Base-by-base conservation (phyloP, 2,329 filamentous ascomycete species). In the Sclerotinia sclerotiorum region DNA sequence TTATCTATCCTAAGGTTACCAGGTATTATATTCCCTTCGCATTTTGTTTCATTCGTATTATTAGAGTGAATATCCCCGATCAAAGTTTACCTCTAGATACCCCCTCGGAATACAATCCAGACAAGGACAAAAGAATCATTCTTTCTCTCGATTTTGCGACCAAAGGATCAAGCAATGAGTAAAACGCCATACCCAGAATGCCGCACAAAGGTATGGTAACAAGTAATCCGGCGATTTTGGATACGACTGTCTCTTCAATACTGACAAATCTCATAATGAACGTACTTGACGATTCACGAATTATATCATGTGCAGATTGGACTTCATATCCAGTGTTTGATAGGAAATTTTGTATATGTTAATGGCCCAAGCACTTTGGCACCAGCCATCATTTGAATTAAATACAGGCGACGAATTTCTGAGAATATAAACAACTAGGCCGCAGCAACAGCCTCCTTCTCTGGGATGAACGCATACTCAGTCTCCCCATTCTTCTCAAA, bases 401-500 rank as follows among this genome's bases (percentile, higher is more conserved):
- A 65, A 32, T 65, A 44, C 5, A 55, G 35, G 32, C 62, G 32
- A 42, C n/a, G 15, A 32, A 17, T 51, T 61, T 60, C n/a, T 15
- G 32, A 27, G 13, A 21, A 27, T 27, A 15, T 4, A 55, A 39
- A 57, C 35, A 61, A 63, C 68, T 73, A 74, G 24, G 32, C 55
- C 5, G 65, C 44, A 32, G n/a, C 55, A 8, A 69, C 72, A 63
- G 69, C 60, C 44, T 67, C 78, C 62, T 80, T 80, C 74, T 91
- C 87, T 3, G 94, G 94, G 73, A 98, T 90, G 76, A 97, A 85
- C 58, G 95, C 95, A 83, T 99, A 99, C 78, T 99, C 94, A 44
- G 88, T 82, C 80, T 97, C 88, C 54, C 92, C 91, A 74, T 88
- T 91, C 83, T 91, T 93, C 84, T 99, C 95, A 77, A 93, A 97